Evolutionary conservation across 139 green algal genomes (phyloP).

Genomic region (Coccomyxa sp.): DNA sequence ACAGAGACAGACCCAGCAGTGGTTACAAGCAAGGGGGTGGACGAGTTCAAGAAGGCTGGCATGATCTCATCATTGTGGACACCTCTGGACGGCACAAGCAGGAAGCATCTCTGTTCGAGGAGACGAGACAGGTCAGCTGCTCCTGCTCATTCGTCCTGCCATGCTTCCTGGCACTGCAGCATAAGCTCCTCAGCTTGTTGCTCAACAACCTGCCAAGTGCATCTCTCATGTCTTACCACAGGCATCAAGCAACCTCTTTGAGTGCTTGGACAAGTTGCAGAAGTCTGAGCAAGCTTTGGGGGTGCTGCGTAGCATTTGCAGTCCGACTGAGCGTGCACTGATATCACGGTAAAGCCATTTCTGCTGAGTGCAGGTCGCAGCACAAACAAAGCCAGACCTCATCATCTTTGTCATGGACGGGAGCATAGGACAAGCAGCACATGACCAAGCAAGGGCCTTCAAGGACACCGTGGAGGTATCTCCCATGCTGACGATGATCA

Average conservation of each 20-base stretch:
- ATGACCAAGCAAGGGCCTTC: slow-evolving; percentile 97
- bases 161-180: too few relatives aligned
- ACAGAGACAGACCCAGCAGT: slow-evolving; percentile 92
- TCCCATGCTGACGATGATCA: too few relatives aligned
- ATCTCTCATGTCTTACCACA: too few relatives aligned
- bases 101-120: slow-evolving; percentile 97
- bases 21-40: slow-evolving; percentile 89
- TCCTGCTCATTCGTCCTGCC: too few relatives aligned
- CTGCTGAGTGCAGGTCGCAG: slow-evolving; percentile 42
- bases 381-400: slow-evolving; percentile 73
- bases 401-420: slow-evolving; percentile 99
- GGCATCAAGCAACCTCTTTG: too few relatives aligned
- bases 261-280: not conserved
- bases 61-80: slow-evolving; percentile 98
- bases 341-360: too few relatives aligned
- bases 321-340: too few relatives aligned
- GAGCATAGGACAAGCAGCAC: slow-evolving; percentile 93
- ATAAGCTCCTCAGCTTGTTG: too few relatives aligned
- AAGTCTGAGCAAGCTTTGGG: not conserved
- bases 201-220: too few relatives aligned
- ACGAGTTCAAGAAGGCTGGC: slow-evolving; percentile 68
- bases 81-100: slow-evolving; percentile 96
- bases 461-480: slow-evolving; percentile 86
- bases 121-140: slow-evolving; percentile 80
- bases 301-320: too few relatives aligned